phyloP scores from a whole-genome alignment of 176 grass and related monocot species.

The Dactylis glomerata region DNA sequence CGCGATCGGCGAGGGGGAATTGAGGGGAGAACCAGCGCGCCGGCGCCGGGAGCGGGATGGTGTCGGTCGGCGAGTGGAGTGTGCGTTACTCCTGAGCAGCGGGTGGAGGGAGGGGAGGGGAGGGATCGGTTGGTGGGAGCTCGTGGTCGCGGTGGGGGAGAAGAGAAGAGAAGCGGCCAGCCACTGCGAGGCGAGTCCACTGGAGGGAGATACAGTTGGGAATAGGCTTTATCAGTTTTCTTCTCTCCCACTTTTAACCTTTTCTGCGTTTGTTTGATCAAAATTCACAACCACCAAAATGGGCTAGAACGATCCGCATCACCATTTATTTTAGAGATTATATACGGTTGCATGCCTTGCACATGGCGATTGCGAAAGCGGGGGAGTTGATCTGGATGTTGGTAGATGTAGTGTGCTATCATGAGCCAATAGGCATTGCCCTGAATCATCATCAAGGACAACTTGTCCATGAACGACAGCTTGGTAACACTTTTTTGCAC shows the following conservation, averaged over 20 bases:
- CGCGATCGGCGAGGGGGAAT: conserved; percentile 35
- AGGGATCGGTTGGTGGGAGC: conserved; percentile 29
- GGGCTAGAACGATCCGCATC: not conserved
- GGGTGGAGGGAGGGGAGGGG: too few species aligned
- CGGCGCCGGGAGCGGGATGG: conserved; percentile 2
- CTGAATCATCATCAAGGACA: too few species aligned
- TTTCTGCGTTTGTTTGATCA: not conserved
- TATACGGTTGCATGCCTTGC: not conserved
- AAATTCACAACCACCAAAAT: not conserved
- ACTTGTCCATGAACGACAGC: too few species aligned
- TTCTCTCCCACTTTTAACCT: not conserved
- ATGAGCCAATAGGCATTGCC: too few species aligned
- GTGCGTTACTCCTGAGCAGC: conserved; percentile 31
- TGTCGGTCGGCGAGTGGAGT: conserved; percentile 54
- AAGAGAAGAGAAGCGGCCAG: not conserved
- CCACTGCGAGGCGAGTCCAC: not conserved
- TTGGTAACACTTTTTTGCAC: too few species aligned
- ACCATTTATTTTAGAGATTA: not conserved
- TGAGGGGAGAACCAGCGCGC: conserved; percentile 2
- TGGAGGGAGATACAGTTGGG: not conserved
- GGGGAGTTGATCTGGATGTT: not conserved
- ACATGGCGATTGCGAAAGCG: not conserved
- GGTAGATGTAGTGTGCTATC: too few species aligned
- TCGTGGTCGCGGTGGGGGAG: conserved; percentile 19
- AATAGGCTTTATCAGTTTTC: not conserved